Percentiles rank a stretch among this genome's conserved stretches.
These are phyloP conservation scores for Emmonsia crescens DNA, from an alignment of 2,329 filamentous ascomycete genomes.

Conservation along the genomic window DNA sequence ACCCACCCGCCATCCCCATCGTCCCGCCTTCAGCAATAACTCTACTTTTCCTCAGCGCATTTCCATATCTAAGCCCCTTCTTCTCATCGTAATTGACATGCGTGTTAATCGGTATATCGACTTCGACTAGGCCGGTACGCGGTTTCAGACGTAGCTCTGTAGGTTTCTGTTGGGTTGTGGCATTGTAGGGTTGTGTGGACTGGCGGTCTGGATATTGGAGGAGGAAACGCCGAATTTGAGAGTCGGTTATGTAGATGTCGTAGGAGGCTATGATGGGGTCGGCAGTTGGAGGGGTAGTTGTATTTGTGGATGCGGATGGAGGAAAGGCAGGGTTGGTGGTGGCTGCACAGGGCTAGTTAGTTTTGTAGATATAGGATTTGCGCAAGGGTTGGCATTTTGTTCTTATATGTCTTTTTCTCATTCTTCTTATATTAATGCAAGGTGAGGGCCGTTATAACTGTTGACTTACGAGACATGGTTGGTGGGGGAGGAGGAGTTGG, in stretches of 20 bases:
- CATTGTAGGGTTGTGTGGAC: slow-evolving; percentile 52
- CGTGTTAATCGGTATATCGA: slow-evolving; percentile 77
- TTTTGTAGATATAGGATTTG: neutral
- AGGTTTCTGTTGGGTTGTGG: slow-evolving; percentile 46
- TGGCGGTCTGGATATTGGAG: slow-evolving; percentile 72
- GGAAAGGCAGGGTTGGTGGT: neutral
- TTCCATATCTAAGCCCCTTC: slow-evolving; percentile 74
- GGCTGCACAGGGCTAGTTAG: neutral
- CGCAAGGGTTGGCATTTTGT: neutral
- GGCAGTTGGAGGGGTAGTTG: slow-evolving; percentile 17
- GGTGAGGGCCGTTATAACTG: neutral
- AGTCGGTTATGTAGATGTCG: slow-evolving; percentile 74
- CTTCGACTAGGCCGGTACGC: slow-evolving; percentile 70
- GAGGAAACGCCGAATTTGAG: slow-evolving; percentile 60
- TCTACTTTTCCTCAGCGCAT: slow-evolving; percentile 52
- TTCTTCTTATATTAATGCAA: neutral
- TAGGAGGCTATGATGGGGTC: slow-evolving; percentile 68
- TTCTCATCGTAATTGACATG: slow-evolving; percentile 66
- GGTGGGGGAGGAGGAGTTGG: neutral
- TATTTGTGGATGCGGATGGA: slow-evolving; percentile 1
- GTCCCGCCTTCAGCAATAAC: slow-evolving; percentile 51
- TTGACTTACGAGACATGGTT: neutral
- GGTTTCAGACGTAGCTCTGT: slow-evolving; percentile 72
- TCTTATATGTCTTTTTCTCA: neutral
- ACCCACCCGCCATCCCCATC: slow-evolving; percentile 61